phyloP scores from a whole-genome alignment of 1,284 basidiomycete genomes.

The Trametes sp. region DNA sequence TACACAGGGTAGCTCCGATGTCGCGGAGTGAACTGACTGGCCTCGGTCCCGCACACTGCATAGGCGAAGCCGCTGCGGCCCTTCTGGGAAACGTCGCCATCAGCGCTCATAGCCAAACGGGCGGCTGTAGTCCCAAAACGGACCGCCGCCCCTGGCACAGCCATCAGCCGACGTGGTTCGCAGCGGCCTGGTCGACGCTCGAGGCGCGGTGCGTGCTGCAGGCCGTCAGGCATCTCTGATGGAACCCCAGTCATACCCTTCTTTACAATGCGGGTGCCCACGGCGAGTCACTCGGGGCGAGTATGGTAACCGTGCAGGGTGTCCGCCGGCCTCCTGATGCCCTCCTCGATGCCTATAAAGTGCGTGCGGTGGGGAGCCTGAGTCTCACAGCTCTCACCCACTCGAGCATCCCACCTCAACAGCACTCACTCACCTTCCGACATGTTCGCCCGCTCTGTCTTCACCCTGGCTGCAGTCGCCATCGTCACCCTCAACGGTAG shows the following conservation, averaged over 20 bases:
- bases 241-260: background rate
- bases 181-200: background rate
- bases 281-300: conserved; percentile 12
- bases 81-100: background rate
- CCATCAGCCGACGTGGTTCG: background rate
- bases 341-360: conserved; percentile 1
- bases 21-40: background rate
- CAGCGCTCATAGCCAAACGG: background rate
- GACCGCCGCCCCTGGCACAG: conserved; percentile 10
- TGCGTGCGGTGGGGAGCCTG: background rate
- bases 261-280: background rate
- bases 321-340: background rate
- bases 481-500: background rate
- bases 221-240: conserved; percentile 8
- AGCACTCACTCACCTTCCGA: background rate
- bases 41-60: background rate
- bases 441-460: conserved; percentile 20
- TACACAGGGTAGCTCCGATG: background rate
- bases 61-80: background rate
- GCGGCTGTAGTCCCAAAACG: background rate
- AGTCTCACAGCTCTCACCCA: conserved; percentile 19
- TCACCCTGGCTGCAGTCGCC: conserved; percentile 8
- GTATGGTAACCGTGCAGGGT: background rate
- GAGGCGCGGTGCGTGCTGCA: background rate
- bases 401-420: conserved; percentile 10